Percentiles rank a stretch among this genome's conserved stretches.
Conservation (phyloP, 2,329 filamentous ascomycete genomes). For the Ophiostoma perfectum region DNA sequence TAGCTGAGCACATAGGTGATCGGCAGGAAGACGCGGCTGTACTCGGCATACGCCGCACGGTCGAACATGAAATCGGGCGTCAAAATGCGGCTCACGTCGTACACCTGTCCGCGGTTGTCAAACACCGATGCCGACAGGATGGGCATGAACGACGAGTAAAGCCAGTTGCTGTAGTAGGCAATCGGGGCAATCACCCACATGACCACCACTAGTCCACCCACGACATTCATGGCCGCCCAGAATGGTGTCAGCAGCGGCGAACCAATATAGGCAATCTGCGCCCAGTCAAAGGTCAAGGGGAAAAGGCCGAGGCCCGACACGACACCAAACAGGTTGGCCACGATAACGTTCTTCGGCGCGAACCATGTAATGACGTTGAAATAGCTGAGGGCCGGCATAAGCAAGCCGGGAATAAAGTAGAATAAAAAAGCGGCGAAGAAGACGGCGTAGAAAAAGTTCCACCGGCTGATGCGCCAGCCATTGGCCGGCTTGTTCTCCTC, state of each 20-base stretch:
- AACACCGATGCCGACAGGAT: conserved; percentile 81
- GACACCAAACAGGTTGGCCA: conserved; percentile 81
- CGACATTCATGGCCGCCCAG: conserved; percentile 80
- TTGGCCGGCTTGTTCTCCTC: conserved; percentile 76
- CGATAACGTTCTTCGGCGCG: conserved; percentile 76
- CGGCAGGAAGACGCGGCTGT: conserved; percentile 77
- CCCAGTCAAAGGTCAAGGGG: conserved; percentile 86
- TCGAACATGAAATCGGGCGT: conserved; percentile 75
- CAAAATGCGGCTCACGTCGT: conserved; percentile 75
- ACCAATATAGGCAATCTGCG: conserved; percentile 81
- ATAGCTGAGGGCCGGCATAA: conserved; percentile 80
- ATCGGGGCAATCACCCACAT: conserved; percentile 82
- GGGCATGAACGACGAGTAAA: conserved; percentile 80
- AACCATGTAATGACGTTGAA: conserved; percentile 89
- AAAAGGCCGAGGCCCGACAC: conserved; percentile 79
- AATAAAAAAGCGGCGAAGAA: conserved; percentile 68
- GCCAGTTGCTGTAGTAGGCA: conserved; percentile 72
- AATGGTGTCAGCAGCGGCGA: conserved; percentile 79
- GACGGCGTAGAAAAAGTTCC: conserved; percentile 75
- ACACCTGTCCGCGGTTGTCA: conserved; percentile 74
- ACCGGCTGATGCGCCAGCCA: conserved; percentile 76
- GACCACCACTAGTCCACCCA: conserved; percentile 71
- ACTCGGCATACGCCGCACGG: conserved; percentile 66
- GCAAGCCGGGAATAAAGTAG: conserved; percentile 77
- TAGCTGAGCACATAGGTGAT: conserved; percentile 87